Conservation (phyloP, 257 asterid genomes). For the Nicotiana attenuata region DNA sequence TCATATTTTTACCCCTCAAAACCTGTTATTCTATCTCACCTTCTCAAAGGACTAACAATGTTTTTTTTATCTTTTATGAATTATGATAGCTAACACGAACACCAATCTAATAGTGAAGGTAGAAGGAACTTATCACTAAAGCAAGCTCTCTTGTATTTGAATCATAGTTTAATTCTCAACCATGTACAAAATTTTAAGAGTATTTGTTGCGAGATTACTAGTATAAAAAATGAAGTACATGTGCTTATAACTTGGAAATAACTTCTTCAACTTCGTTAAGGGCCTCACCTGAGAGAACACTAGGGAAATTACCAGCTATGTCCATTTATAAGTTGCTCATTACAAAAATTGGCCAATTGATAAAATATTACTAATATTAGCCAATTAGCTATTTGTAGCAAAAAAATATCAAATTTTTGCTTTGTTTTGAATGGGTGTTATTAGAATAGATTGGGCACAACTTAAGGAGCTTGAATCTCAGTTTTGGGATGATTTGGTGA, state of each 20-base stretch:
- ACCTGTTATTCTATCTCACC: background rate
- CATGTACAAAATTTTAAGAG: background rate
- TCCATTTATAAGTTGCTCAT: too few species aligned
- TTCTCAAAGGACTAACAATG: background rate
- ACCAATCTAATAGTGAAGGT: background rate
- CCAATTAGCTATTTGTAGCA: too few species aligned
- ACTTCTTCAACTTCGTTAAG: too few species aligned
- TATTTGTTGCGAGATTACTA: background rate
- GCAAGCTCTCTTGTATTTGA: background rate
- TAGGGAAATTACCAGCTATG: too few species aligned
- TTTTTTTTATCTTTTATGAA: background rate
- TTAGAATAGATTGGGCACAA: too few species aligned
- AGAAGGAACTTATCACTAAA: background rate
- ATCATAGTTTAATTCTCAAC: background rate
- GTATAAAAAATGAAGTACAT: background rate
- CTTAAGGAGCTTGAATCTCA: too few species aligned
- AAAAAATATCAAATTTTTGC: too few species aligned
- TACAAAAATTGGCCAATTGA: too few species aligned
- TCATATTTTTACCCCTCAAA: background rate
- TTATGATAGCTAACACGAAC: background rate
- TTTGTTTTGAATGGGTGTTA: too few species aligned
- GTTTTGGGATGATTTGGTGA: too few species aligned
- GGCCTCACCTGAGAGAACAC: too few species aligned
- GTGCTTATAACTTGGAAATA: background rate
- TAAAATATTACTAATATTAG: too few species aligned